Percentiles rank a stretch among this genome's conserved stretches.
Evolutionary conservation across 179 eudicot species (phyloP).

Genomic region (Corrigiola litoralis): DNA sequence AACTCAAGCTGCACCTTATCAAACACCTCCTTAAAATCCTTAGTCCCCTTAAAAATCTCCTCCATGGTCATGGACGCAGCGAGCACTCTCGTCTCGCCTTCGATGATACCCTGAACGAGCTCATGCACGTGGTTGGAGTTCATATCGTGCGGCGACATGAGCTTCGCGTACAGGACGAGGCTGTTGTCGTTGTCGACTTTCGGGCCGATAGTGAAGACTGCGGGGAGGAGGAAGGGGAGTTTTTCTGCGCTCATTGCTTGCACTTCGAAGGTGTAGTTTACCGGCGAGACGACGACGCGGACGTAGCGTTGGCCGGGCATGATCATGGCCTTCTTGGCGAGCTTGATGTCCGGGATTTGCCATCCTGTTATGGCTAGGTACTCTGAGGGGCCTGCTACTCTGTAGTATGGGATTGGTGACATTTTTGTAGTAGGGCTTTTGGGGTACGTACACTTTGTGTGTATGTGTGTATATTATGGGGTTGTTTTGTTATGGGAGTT

Average conservation of each 20-base stretch:
- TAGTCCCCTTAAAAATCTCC: slow-evolving; percentile 35
- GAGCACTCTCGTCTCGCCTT: slow-evolving; percentile 36
- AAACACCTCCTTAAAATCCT: slow-evolving; percentile 38
- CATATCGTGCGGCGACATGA: slow-evolving; percentile 36
- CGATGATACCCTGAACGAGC: slow-evolving; percentile 39
- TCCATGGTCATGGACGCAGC: slow-evolving; percentile 47
- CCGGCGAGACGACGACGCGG: slow-evolving; percentile 12
- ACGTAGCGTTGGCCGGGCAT: slow-evolving; percentile 18
- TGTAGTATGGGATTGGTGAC: slow-evolving; percentile 12
- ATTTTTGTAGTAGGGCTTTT: too few relatives aligned
- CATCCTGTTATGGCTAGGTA: slow-evolving; percentile 21
- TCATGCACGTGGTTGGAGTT: slow-evolving; percentile 28
- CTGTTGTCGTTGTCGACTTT: slow-evolving; percentile 17
- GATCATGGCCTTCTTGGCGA: slow-evolving; percentile 17
- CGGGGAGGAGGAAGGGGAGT: slow-evolving; percentile 31
- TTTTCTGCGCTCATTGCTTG: slow-evolving; percentile 30
- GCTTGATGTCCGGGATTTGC: slow-evolving; percentile 15
- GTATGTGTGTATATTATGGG: too few relatives aligned
- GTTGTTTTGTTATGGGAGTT: too few relatives aligned
- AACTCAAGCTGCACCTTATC: slow-evolving; percentile 42
- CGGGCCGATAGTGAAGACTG: slow-evolving; percentile 40
- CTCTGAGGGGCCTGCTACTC: slow-evolving; percentile 22
- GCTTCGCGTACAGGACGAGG: slow-evolving; percentile 28
- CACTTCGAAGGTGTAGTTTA: slow-evolving; percentile 27
- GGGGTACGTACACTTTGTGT: too few relatives aligned